Base-by-base conservation (phyloP, 129 eudicot species). In the Flaveria ramosissima region DNA sequence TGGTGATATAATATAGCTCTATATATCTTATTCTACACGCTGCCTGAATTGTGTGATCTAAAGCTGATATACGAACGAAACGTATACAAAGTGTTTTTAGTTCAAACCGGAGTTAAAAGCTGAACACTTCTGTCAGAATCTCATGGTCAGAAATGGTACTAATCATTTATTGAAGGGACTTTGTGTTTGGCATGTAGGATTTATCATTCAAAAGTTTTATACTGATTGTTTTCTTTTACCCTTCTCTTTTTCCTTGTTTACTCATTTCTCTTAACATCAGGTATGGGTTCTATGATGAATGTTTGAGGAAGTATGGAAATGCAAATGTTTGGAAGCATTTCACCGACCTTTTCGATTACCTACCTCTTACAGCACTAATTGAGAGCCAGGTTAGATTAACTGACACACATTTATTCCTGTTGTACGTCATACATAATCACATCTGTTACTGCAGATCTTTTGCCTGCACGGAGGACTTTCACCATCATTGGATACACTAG, bases 331-430 rank as follows among this genome's bases (percentile, higher is more conserved):
- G 59, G 59, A 52, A 52, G 59, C 21, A 71, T 80, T 89, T 89
- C 73, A 92, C 96, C 16, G 96, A 87, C 77, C 93, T 89, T 41
- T 89, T 92, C 47, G 92, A 85, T 83, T 89, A 92, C 85, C 77
- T 89, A 77, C 93, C 92, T 65, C 83, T 92, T 68, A 89, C 91
- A 73, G 89, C 97, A 63, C 90, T 92, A 74, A 85, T 87, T 57
- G 93, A 89, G 86, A 87, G 59, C 59, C 59, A 52, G 20, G 59
- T 52, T 52, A 52, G 59, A 52, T 52, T 52, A 52, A 16, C 47
- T 3, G 17, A 2, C 2, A n/a, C 30, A 20, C 51, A 68, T 62
- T 36, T 39, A 66, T 52, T 7, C 24, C 23, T 52, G 14, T 13
- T 36, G 20, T 43, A 65, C 73, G 32, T 9, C 53, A 50, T 11